A percentile compares a stretch with the other conserved stretches of the same genome.
These are phyloP conservation scores for Globisporangium cylindrosporum DNA, from an alignment of 352 stramenopile species.

Conservation along the genomic window DNA sequence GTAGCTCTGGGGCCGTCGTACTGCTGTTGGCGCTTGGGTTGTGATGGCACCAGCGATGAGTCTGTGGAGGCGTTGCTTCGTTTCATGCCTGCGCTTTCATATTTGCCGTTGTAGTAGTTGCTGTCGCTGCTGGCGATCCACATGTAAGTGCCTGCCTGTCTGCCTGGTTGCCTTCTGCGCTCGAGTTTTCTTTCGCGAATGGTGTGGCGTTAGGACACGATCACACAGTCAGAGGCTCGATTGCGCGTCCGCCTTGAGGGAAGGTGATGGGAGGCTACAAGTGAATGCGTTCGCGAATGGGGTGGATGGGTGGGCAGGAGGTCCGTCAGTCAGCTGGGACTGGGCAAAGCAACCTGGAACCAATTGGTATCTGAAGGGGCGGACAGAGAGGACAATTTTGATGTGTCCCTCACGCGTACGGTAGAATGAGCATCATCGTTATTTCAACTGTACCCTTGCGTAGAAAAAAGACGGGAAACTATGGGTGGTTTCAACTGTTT, in stretches of 20 bases:
- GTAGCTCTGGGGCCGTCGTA: neutral
- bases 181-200: conserved; percentile 4
- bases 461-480: neutral
- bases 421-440: neutral
- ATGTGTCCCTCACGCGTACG: neutral
- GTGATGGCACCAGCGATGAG: neutral
- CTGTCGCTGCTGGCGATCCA: neutral
- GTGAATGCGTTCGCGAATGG: neutral
- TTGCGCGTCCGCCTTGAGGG: neutral
- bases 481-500: neutral
- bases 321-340: neutral
- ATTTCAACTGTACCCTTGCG: neutral
- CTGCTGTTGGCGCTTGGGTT: neutral
- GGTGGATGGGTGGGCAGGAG: neutral
- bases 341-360: neutral
- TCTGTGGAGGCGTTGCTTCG: neutral
- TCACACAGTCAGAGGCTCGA: neutral
- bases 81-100: conserved; percentile 16
- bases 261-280: neutral
- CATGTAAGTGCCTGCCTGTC: neutral
- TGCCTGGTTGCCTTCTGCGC: neutral
- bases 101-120: neutral
- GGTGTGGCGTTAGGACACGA: neutral
- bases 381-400: neutral
- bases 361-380: neutral